Evolutionary conservation across 345 rosid species (phyloP).

Genomic region (Gossypium anomalum): DNA sequence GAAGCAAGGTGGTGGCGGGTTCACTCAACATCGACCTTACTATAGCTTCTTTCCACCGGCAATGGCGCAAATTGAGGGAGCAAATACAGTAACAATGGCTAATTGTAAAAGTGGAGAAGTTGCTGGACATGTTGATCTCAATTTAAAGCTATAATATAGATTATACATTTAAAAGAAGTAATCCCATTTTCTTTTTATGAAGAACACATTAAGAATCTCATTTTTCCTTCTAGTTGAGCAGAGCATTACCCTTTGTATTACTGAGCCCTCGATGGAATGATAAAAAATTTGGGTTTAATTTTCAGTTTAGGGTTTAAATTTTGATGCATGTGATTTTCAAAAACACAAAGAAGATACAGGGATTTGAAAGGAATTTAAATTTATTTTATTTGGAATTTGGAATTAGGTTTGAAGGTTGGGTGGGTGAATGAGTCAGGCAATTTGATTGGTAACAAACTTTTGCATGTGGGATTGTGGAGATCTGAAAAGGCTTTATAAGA

Average conservation of each 20-base stretch:
- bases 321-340: no score
- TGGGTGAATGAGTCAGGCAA: conserved; percentile 3
- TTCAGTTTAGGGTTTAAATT: no score
- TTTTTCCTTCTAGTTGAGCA: no score
- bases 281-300: no score
- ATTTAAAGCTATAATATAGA: conserved; percentile 36
- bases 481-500: not conserved
- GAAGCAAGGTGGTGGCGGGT: conserved; percentile 12
- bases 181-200: not conserved
- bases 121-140: conserved; percentile 44
- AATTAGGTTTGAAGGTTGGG: not conserved
- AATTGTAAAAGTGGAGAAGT: conserved; percentile 27
- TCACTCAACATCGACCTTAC: conserved; percentile 26
- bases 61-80: conserved; percentile 2
- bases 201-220: not conserved
- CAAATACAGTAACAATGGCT: conserved; percentile 1
- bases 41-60: conserved; percentile 43
- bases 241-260: no score
- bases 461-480: not conserved
- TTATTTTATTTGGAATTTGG: no score
- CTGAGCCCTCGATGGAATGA: no score
- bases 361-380: no score
- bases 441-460: not conserved
- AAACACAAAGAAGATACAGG: no score
- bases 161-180: not conserved